Evolutionary conservation across 192 early-diverging fungal species (phyloP), one percentile per base, ranked within the genome.

Genomic region (Dispira simplex): DNA sequence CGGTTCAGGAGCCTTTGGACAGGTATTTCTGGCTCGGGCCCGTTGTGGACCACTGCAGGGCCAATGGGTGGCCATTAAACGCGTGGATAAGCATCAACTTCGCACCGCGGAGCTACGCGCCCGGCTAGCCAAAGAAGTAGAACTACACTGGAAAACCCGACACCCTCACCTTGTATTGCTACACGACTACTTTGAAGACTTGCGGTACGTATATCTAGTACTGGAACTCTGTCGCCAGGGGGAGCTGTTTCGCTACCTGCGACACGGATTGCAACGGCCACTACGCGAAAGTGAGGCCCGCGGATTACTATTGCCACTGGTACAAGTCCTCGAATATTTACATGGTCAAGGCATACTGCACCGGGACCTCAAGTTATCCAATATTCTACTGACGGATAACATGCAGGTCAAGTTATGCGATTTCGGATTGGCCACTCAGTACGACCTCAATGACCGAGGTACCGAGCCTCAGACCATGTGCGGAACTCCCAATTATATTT

Each of bases 401-500:
- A 73, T 72, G 66, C 68, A 79, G 14, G 71, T 85, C 44, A 83
- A 84, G 71, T 77, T 90, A 44, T 83, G 77, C n/a, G 88, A 90
- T 68, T 90, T 90, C 71, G 88, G 88, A 6, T 67, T 89, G 46
- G 88, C 88, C 47, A 76, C 72, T 0, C 62, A 67, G 62, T 25
- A 70, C 46, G 80, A 81, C 52, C 55, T 77, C 16, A 70, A 65
- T 44, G 70, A 63, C 21, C 65, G 63, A 1, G 68, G 76, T 39
- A 72, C 64, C 0, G 88, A 90, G 68, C 84, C 87, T 46, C 77
- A 81, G 58, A 88, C 86, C 0, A 74, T 88, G 77, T 90, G 88
- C 63, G 88, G 88, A 23, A 90, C 88, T 3, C 85, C 86, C 16
- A 88, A 84, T 63, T 90, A 90, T 68, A 88, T 90, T 12, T 81